These are phyloP conservation scores for Nemania sp. DNA, from an alignment of 2,329 filamentous ascomycete species.

Conservation along the genomic window DNA sequence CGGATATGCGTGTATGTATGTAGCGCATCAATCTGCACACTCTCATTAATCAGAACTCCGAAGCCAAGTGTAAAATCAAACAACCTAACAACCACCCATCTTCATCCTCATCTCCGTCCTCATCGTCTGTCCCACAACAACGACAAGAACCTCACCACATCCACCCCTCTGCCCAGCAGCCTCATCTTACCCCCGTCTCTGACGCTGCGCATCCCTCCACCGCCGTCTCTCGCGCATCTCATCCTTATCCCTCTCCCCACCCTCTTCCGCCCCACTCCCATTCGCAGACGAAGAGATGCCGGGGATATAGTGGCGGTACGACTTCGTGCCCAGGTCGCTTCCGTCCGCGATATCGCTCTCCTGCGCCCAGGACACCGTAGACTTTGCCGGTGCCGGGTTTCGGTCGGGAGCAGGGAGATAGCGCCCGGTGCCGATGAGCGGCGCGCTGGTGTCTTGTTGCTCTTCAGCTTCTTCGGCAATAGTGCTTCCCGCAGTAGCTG, in stretches of 20 bases:
- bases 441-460: not conserved
- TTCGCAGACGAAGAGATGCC: slow-evolving; percentile 46
- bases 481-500: too few relatives aligned
- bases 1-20: too few relatives aligned
- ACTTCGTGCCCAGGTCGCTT: slow-evolving; percentile 60
- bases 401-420: slow-evolving; percentile 41
- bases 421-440: slow-evolving; percentile 19
- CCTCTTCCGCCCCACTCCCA: not conserved
- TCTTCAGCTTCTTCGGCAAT: slow-evolving; percentile 38
- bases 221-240: slow-evolving; percentile 50
- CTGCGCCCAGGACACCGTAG: slow-evolving; percentile 35
- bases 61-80: too few relatives aligned
- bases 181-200: not conserved
- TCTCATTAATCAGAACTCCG: too few relatives aligned
- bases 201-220: slow-evolving; percentile 39
- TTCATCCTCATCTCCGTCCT: not conserved
- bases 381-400: not conserved
- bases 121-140: too few relatives aligned
- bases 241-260: slow-evolving; percentile 45
- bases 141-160: too few relatives aligned
- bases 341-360: slow-evolving; percentile 46
- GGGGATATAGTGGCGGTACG: slow-evolving; percentile 59
- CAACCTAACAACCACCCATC: too few relatives aligned
- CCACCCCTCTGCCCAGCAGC: not conserved
- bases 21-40: too few relatives aligned